Conservation (phyloP, 1,284 basidiomycete species). For the Boletus putidus region DNA sequence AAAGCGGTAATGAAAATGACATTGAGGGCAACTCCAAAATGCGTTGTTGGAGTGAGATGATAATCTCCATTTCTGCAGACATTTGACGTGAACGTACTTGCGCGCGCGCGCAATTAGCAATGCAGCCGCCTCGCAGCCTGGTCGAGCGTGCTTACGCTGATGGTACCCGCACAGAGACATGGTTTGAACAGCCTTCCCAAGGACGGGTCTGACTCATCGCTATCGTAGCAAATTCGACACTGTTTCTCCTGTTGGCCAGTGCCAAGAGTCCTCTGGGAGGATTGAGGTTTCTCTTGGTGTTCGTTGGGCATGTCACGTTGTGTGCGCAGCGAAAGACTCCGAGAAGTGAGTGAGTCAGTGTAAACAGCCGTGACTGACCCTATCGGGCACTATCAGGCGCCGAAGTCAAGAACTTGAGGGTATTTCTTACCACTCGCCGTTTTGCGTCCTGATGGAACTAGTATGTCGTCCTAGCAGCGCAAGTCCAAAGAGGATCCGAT, state of each 20-base stretch:
- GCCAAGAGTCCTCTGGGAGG: conserved; percentile 1
- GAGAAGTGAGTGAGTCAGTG: not conserved
- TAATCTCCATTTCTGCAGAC: conserved; percentile 71
- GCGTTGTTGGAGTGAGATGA: conserved; percentile 56
- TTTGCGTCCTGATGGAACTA: conserved; percentile 2
- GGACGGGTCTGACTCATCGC: conserved; percentile 51
- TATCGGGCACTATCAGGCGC: conserved; percentile 1
- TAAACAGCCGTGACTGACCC: not conserved
- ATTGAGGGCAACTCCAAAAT: conserved; percentile 76
- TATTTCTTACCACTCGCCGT: conserved; percentile 6
- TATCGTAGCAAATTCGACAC: conserved; percentile 75
- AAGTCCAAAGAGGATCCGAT: conserved; percentile 16
- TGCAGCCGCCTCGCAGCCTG: conserved; percentile 7
- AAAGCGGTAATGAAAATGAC: conserved; percentile 72
- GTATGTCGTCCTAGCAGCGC: conserved; percentile 2
- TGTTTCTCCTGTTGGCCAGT: conserved; percentile 48
- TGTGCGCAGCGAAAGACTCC: conserved; percentile 2
- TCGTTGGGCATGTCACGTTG: conserved; percentile 26
- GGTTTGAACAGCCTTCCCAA: conserved; percentile 72
- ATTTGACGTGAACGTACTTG: conserved; percentile 75
- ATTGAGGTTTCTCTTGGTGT: conserved; percentile 13
- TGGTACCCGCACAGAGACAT: conserved; percentile 77
- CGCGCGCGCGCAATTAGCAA: conserved; percentile 19
- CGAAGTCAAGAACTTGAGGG: not conserved
- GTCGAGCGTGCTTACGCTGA: conserved; percentile 55